phyloP scores from a whole-genome alignment of 192 early-diverging fungal genomes.

The Lobosporangium transversale region DNA sequence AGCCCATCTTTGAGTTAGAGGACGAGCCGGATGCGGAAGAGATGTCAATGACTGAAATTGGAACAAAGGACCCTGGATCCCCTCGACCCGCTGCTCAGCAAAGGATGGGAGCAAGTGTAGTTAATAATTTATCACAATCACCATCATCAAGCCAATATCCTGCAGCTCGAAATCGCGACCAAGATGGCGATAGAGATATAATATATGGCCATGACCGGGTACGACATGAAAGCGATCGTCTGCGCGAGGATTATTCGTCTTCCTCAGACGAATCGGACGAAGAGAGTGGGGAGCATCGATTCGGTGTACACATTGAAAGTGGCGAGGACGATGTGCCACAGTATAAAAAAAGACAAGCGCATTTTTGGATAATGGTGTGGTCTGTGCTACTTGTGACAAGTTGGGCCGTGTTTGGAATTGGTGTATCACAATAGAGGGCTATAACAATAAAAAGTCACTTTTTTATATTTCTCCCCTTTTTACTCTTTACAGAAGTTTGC shows the following conservation, averaged over 20 bases:
- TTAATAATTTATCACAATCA: neutral
- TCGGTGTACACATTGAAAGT: slow-evolving; percentile 46
- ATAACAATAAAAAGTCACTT: slow-evolving; percentile 2
- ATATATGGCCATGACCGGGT: neutral
- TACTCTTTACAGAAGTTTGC: neutral
- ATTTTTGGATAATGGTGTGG: slow-evolving; percentile 49
- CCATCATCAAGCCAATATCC: neutral
- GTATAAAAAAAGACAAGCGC: slow-evolving; percentile 29
- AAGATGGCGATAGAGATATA: neutral
- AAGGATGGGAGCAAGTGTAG: neutral
- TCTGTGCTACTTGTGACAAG: slow-evolving; percentile 24
- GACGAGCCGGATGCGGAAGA: slow-evolving; percentile 45
- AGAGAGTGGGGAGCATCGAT: slow-evolving; percentile 38
- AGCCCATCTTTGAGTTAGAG: slow-evolving; percentile 41
- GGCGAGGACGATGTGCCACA: slow-evolving; percentile 45
- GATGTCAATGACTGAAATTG: slow-evolving; percentile 36
- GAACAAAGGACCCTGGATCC: neutral
- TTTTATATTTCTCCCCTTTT: neutral
- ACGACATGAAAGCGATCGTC: neutral
- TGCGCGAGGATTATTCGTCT: neutral
- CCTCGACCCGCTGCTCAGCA: neutral
- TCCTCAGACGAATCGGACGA: slow-evolving; percentile 16
- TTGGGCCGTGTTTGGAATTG: slow-evolving; percentile 43
- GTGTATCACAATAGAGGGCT: slow-evolving; percentile 13
- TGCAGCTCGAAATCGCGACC: neutral